Evolutionary conservation across 164 flowering plant species (phyloP), one percentile per base, ranked within the genome.

Genomic region (Vitis labrusca): DNA sequence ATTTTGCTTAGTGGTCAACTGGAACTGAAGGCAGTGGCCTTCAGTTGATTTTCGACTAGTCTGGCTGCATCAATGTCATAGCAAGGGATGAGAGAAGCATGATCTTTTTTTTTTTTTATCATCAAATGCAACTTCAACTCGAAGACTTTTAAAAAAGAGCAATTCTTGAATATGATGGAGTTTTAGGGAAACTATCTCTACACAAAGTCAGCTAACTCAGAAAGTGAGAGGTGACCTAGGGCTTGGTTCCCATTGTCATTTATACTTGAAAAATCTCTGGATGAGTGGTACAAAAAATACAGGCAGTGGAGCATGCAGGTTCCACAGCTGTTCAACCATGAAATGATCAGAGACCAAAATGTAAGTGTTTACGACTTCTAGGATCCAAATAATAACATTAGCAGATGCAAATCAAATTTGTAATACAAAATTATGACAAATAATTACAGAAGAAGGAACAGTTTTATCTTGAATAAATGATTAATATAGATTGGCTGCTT

Each of bases 401-500:
- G 5, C 5, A n/a, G 56, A 11, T 53, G 56, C 56, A 53, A 53
- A 53, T n/a, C 8, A n/a, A n/a, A 53, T 53, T 53, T 12, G 56
- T 53, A 5, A 5, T n/a, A 12, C n/a, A 53, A 12, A 53, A n/a
- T 51, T 53, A 7, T 13, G 56, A 53, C n/a, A 13, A 53, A n/a
- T 14, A 14, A 53, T 53, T n/a, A 10, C 17, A 53, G n/a, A 2
- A 14, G 1, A 13, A 13, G n/a, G n/a, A 53, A 13, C n/a, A 1
- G 14, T 14, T 53, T 53, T 14, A 53, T 10, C 15, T 53, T 13
- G 16, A 5, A 9, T 68, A 54, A 17, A 3, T 73, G 11, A 9
- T 1, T 3, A 59, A 71, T 56, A 44, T n/a, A 9, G 66, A 82
- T 62, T 85, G 85, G 84, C 79, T 76, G 0, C 8, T 3, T 0